Base-by-base conservation (phyloP, 2,329 filamentous ascomycete genomes). In the Dryadomyces quercivorus region DNA sequence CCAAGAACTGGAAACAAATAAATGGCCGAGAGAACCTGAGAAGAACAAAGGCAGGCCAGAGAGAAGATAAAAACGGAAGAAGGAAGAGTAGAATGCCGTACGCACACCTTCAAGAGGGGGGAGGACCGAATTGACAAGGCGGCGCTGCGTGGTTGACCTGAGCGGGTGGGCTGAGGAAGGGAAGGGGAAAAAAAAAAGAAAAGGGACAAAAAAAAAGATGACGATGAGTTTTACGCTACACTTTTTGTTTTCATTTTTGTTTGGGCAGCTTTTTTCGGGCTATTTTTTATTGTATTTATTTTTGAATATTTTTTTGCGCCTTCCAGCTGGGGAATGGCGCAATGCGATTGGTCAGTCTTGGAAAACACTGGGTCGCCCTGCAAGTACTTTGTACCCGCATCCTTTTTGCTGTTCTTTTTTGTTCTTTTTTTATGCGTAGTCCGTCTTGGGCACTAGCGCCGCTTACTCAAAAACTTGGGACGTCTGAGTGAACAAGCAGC, bases 121-220 rank as follows among this genome's bases (percentile, higher is more conserved):
- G 63, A 59, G 51, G 36, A 40, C 36, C 36, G 36, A 62, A 70
- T 73, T 73, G 72, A 66, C 71, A 67, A 70, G 70, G 70, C 70
- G 59, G 58, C 58, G 59, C 55, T 60, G 71, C 69, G 71, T 50
- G 63, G 61, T 59, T 59, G 61, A 63, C 61, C 59, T 60, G 57
- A 57, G 58, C 52, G 59, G 59, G 59, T 62, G 59, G 57, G 57
- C 56, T 56, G 52, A 54, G 43, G 53, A 49, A 50, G 21, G 51
- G 56, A 52, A 54, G 48, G 22, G 51, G 56, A 52, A 54, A 56
- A 57, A 53, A 59, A 53, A 54, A 55, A 58, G 54, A 53, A 55
- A 47, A 55, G 53, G 53, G 31, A 45, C 21, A 34, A 49, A 45
- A 36, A 47, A 46, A 22, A 57, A 55, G 56, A 61, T 60, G 61